A percentile compares a stretch with the other conserved stretches of the same genome.
Evolutionary conservation across 1,284 basidiomycete genomes (phyloP).

Genomic region (Malassezia dermatis): DNA sequence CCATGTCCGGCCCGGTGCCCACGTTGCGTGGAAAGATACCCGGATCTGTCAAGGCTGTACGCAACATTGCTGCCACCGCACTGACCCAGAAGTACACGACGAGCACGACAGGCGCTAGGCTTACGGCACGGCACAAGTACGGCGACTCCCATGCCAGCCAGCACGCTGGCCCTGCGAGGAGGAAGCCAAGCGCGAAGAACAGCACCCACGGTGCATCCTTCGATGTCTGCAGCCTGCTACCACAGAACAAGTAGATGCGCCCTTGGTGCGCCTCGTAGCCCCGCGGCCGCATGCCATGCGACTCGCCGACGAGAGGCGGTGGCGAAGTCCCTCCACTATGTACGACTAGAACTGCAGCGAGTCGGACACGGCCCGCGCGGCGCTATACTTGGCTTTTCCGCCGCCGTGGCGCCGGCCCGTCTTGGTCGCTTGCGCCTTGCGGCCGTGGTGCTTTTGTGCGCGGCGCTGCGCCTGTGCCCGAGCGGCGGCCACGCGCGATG

Average conservation of each 20-base stretch:
- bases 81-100: constrained; percentile 33
- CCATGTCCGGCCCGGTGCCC: constrained; percentile 42
- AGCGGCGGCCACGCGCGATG: constrained; percentile 27
- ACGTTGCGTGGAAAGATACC: constrained; percentile 42
- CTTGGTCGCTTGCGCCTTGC: constrained; percentile 26
- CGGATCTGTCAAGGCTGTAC: constrained; percentile 40
- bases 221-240: background rate
- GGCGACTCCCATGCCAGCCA: constrained; percentile 37
- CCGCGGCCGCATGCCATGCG: background rate
- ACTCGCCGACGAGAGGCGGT: background rate
- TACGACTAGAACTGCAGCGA: constrained; percentile 8
- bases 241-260: background rate
- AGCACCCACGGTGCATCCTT: constrained; percentile 15
- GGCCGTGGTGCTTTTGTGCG: constrained; percentile 29
- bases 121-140: constrained; percentile 28
- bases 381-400: constrained; percentile 51
- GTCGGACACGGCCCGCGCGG: constrained; percentile 2
- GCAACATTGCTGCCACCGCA: constrained; percentile 30
- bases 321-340: background rate
- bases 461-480: constrained; percentile 24
- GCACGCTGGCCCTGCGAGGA: constrained; percentile 30
- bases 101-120: constrained; percentile 28
- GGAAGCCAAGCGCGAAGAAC: constrained; percentile 20
- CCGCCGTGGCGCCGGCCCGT: constrained; percentile 55
- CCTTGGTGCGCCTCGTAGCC: background rate